Evolutionary conservation across 2,329 filamentous ascomycete species (phyloP), one percentile per base, ranked within the genome.

Genomic region (Fusarium sublunatum): DNA sequence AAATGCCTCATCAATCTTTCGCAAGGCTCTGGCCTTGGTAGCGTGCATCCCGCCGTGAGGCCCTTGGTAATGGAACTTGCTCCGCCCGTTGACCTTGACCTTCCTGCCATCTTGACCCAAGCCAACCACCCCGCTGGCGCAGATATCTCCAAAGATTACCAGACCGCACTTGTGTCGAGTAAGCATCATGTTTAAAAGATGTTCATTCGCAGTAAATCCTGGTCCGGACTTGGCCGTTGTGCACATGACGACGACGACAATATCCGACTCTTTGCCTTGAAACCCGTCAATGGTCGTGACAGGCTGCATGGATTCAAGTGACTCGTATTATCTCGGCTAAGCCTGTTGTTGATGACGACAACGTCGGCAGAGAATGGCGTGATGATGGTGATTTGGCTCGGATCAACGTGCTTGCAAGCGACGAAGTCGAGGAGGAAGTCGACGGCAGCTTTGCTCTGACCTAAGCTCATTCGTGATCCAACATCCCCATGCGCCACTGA

Each of bases 91-190:
- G n/a, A 26, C 25, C n/a, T 35, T 50, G 12, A 50, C n/a, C n/a
- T n/a, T n/a, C n/a, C 12, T 28, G 15, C 24, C 38, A 9, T 34
- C 11, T 7, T 25, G 28, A 1, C 32, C 29, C 2, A 34, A 15
- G 0, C 22, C 38, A 11, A 50, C 22, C 8, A 34, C 25, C 0
- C 28, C 38, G 8, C 22, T 34, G 2, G 39, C 3, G 11, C n/a
- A 28, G 24, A 49, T 44, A 1, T 58, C 50, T 6, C 51, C 54
- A 7, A 58, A 29, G 19, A 56, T 44, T 2, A 44, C 11, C 11
- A 56, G 10, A 2, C 51, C 51, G 4, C 38, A 32, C n/a, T 22
- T 56, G 8, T 55, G 32, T 3, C 51, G 50, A 7, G 41, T 58
- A 26, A 50, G 34, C 51, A 58, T 48, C 4, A 15, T 25, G 4